Evolutionary conservation across 768 basidiomycete species (phyloP).

Genomic region (Mycena floridula): DNA sequence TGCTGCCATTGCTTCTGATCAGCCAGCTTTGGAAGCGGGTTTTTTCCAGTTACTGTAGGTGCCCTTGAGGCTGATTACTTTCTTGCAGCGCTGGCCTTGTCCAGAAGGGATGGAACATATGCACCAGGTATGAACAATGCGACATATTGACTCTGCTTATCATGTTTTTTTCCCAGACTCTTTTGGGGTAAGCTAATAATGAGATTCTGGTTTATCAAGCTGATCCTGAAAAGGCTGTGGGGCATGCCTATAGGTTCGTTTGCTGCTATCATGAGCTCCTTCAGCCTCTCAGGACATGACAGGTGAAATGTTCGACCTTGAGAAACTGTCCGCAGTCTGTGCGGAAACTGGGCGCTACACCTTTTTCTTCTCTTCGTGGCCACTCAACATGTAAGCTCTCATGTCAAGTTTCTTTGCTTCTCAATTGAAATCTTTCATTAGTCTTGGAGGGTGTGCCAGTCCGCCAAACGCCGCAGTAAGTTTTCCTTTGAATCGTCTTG

Average conservation of each 20-base stretch:
- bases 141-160: slow-evolving; percentile 5
- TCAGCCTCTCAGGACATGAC: background rate
- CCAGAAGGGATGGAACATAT: slow-evolving; percentile 35
- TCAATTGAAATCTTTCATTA: slow-evolving; percentile 15
- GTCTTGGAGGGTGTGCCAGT: slow-evolving; percentile 64
- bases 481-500: no score
- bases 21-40: slow-evolving; percentile 56
- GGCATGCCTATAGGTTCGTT: slow-evolving; percentile 68
- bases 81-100: slow-evolving; percentile 47
- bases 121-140: slow-evolving; percentile 41
- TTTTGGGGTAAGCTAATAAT: slow-evolving; percentile 47
- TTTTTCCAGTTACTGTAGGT: background rate
- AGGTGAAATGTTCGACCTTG: slow-evolving; percentile 73
- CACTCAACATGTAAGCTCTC: slow-evolving; percentile 55
- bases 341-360: slow-evolving; percentile 55
- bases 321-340: slow-evolving; percentile 51
- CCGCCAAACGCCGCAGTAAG: slow-evolving; percentile 64
- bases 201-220: background rate
- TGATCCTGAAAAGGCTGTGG: slow-evolving; percentile 40
- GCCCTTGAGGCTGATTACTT: background rate
- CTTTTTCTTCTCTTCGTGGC: slow-evolving; percentile 76
- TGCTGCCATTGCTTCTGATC: slow-evolving; percentile 62
- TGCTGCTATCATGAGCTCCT: background rate
- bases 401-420: background rate
- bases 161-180: slow-evolving; percentile 41